Evolutionary conservation across 1,139 yeast genomes (phyloP).

Genomic region (Protomyces macrosporus): DNA sequence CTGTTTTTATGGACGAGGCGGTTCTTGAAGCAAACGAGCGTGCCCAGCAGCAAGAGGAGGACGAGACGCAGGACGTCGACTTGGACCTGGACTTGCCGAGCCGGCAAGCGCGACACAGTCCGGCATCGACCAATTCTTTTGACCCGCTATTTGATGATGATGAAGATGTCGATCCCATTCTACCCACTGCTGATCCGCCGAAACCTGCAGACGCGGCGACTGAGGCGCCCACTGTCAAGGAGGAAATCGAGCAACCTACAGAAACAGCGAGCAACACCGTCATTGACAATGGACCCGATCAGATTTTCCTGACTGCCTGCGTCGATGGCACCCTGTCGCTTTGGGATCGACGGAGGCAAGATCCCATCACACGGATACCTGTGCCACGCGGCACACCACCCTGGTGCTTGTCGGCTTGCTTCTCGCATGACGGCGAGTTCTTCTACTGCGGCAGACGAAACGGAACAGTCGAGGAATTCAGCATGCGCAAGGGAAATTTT

Average conservation of each 20-base stretch:
- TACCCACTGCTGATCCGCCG: constrained; percentile 3
- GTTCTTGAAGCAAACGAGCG: neutral
- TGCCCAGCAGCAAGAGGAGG: neutral
- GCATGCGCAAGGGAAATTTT: constrained; percentile 54
- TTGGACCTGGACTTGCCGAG: neutral
- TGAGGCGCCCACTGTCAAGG: neutral
- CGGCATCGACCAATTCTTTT: constrained; percentile 48
- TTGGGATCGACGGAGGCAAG: constrained; percentile 68
- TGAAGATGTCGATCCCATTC: constrained; percentile 49
- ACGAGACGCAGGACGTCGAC: neutral
- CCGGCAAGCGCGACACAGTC: neutral
- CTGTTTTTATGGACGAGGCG: neutral
- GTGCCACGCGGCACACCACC: constrained; percentile 74
- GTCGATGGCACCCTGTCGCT: constrained; percentile 77
- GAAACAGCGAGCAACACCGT: neutral
- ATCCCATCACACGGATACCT: constrained; percentile 51
- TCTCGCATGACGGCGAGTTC: constrained; percentile 79
- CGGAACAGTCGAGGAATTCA: constrained; percentile 71
- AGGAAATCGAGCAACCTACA: neutral
- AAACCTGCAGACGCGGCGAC: neutral
- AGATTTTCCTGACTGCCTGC: constrained; percentile 67
- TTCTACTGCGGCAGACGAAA: constrained; percentile 86
- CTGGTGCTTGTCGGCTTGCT: constrained; percentile 80
- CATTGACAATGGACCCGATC: constrained; percentile 1
- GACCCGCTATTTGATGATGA: constrained; percentile 79